These are phyloP conservation scores for Irpex sp. DNA, from an alignment of 1,284 basidiomycete species.

Conservation along the genomic window DNA sequence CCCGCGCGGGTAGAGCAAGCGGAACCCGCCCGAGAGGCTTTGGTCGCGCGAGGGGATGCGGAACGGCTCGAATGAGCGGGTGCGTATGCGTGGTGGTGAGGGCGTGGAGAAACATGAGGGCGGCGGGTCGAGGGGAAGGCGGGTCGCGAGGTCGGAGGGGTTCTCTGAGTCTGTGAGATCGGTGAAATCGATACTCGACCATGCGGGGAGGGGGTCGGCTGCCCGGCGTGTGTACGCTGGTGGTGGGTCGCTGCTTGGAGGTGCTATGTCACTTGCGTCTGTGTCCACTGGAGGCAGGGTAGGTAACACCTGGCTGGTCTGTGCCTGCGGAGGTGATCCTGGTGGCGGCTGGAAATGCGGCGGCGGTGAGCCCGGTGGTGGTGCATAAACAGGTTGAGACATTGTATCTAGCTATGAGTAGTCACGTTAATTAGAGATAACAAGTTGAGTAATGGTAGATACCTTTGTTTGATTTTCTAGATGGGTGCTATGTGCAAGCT, in stretches of 20 bases:
- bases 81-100: constrained; percentile 6
- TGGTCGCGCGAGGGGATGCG: constrained; percentile 7
- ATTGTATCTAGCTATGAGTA: no score
- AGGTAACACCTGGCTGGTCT: neutral
- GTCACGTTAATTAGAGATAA: no score
- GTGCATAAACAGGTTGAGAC: no score
- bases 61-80: constrained; percentile 10
- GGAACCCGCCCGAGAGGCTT: constrained; percentile 8
- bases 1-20: constrained; percentile 6
- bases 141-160: neutral
- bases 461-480: no score
- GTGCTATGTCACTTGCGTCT: neutral
- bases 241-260: constrained; percentile 1
- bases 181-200: constrained; percentile 1
- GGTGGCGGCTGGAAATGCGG: neutral
- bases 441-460: no score
- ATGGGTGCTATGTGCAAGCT: no score
- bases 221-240: constrained; percentile 13
- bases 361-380: neutral
- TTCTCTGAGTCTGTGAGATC: constrained; percentile 4
- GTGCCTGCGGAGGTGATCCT: neutral
- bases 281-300: neutral
- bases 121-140: constrained; percentile 12
- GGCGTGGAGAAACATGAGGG: constrained; percentile 13
- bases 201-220: constrained; percentile 8